These are phyloP conservation scores for Saitozyma podzolica DNA, from an alignment of 768 basidiomycete species.

Conservation along the genomic window DNA sequence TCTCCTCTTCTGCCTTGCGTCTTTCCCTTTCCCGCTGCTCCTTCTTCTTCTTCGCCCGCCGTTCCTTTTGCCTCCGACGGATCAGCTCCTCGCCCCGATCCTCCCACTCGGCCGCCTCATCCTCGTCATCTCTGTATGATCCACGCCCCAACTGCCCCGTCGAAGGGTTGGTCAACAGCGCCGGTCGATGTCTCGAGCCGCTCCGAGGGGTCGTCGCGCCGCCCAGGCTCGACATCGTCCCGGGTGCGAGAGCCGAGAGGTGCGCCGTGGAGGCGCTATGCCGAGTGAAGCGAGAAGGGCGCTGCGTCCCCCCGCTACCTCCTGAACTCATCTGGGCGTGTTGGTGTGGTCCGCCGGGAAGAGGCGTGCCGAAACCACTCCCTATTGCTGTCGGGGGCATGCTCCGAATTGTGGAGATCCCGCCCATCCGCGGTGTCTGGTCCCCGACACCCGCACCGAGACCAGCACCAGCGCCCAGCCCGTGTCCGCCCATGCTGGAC, in stretches of 20 bases:
- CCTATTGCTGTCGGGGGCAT: conserved; percentile 27
- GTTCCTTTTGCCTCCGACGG: conserved; percentile 50
- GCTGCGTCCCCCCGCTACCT: conserved; percentile 12
- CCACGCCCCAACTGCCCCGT: no score
- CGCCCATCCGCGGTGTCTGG: conserved; percentile 6
- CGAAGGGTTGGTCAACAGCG: no score
- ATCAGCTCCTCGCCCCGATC: conserved; percentile 56
- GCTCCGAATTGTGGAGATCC: no score
- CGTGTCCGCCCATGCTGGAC: no score
- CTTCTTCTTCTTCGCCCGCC: conserved; percentile 36
- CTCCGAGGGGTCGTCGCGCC: no score
- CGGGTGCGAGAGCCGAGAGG: conserved; percentile 10
- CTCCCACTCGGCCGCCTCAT: conserved; percentile 49
- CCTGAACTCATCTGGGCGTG: conserved; percentile 13
- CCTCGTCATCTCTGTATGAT: conserved; percentile 14
- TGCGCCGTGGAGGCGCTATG: conserved; percentile 23
- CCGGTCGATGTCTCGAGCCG: no score
- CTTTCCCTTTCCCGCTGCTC: conserved; percentile 23
- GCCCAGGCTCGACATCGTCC: conserved; percentile 4
- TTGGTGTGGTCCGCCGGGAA: conserved; percentile 3
- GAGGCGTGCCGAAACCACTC: conserved; percentile 31
- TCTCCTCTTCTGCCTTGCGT: conserved; percentile 15
- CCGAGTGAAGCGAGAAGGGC: conserved; percentile 20
- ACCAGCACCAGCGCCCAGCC: no score
- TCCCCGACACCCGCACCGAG: conserved; percentile 3